Conservation (phyloP, 768 basidiomycete species). For the Amanita thiersii region DNA sequence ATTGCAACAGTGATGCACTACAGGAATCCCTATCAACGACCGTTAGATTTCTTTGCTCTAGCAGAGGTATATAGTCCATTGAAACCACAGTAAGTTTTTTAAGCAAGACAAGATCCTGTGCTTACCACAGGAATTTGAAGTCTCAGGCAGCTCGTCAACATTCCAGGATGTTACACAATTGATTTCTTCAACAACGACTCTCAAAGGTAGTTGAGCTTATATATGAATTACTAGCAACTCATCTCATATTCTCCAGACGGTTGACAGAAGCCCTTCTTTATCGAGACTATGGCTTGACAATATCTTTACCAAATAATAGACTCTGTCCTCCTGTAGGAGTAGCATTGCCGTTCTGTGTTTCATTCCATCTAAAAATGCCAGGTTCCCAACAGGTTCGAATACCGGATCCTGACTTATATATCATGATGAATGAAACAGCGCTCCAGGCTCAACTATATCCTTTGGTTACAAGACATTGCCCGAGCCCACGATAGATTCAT, state of each 20-base stretch:
- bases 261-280: constrained; percentile 74
- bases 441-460: constrained; percentile 76
- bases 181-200: constrained; percentile 71
- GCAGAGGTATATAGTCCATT: constrained; percentile 51
- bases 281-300: constrained; percentile 60
- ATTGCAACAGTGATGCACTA: constrained; percentile 25
- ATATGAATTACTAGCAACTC: constrained; percentile 2
- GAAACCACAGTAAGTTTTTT: constrained; percentile 37
- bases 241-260: constrained; percentile 33
- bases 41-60: constrained; percentile 51
- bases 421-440: not conserved
- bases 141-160: constrained; percentile 18
- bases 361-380: constrained; percentile 16
- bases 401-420: not conserved
- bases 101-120: not conserved
- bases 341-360: constrained; percentile 5
- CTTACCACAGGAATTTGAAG: constrained; percentile 9
- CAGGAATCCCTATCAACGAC: constrained; percentile 29
- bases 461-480: constrained; percentile 76
- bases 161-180: constrained; percentile 34
- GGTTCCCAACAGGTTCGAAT: constrained; percentile 63
- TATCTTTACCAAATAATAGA: constrained; percentile 60
- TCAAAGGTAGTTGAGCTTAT: constrained; percentile 43
- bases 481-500: constrained; percentile 18
- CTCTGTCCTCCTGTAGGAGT: constrained; percentile 78